Evolutionary conservation across 257 asterid species (phyloP).

Genomic region (Plantago major): DNA sequence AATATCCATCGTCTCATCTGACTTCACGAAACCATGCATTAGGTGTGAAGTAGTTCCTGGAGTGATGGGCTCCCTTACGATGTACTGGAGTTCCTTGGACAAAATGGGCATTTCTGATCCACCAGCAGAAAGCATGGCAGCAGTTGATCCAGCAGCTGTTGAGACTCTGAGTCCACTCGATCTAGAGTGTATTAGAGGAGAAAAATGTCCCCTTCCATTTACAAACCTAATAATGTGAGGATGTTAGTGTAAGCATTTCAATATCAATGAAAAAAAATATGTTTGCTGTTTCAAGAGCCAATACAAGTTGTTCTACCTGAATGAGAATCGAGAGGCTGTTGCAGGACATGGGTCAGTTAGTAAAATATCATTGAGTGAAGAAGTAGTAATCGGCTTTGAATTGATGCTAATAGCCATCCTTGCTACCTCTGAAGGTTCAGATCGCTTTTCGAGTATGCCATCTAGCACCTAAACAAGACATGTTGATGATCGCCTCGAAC

Average conservation of each 20-base stretch:
- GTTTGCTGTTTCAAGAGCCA: conserved; percentile 2
- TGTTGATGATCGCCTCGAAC: not conserved
- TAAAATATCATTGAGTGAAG: conserved; percentile 67
- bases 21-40: conserved; percentile 52
- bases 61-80: conserved; percentile 87
- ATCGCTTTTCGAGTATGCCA: conserved; percentile 50
- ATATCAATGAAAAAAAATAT: not conserved
- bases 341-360: conserved; percentile 76
- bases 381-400: conserved; percentile 50
- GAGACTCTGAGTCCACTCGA: conserved; percentile 94
- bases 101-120: conserved; percentile 68
- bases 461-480: conserved; percentile 42
- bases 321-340: conserved; percentile 58
- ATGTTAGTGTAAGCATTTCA: not conserved
- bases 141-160: conserved; percentile 93
- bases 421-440: conserved; percentile 60
- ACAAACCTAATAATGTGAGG: conserved; percentile 38
- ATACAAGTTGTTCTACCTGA: conserved; percentile 35
- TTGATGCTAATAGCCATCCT: conserved; percentile 69
- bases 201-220: conserved; percentile 27
- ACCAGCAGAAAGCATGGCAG: conserved; percentile 90
- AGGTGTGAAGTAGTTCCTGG: conserved; percentile 30
- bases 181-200: conserved; percentile 61
- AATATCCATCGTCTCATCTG: conserved; percentile 53
- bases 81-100: conserved; percentile 79